Evolutionary conservation across 805 yeast genomes (phyloP).

Genomic region (Lachancea mirantina): DNA sequence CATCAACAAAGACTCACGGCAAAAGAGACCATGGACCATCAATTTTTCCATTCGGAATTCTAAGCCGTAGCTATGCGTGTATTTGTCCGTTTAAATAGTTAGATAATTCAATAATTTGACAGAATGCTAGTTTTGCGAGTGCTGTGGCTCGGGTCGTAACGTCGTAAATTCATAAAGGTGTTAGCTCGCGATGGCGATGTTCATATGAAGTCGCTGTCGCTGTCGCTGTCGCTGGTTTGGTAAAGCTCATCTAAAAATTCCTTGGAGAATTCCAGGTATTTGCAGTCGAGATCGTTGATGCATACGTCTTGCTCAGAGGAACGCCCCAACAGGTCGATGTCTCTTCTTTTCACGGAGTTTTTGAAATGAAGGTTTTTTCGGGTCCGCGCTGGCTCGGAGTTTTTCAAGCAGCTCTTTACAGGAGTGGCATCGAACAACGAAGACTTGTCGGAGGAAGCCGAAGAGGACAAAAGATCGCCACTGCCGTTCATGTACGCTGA

Average conservation of each 20-base stretch:
- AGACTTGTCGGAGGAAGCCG: constrained; percentile 21
- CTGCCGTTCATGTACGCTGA: constrained; percentile 5
- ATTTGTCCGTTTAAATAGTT: no score
- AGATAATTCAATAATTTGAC: no score
- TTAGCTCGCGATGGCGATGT: no score
- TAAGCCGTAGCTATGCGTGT: no score
- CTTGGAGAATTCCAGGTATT: constrained; percentile 2
- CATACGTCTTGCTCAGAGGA: constrained; percentile 16
- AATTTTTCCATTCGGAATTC: constrained; percentile 43
- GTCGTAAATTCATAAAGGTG: constrained; percentile 1
- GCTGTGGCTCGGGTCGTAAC: no score
- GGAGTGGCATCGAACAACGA: constrained; percentile 21
- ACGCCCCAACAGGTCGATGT: constrained; percentile 19
- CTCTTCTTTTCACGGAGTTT: constrained; percentile 22
- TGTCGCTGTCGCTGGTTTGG: constrained; percentile 1
- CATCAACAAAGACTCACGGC: constrained; percentile 87
- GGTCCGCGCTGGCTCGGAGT: not conserved
- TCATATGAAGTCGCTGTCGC: constrained; percentile 1
- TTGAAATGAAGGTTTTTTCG: constrained; percentile 15
- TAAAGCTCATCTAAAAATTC: constrained; percentile 2
- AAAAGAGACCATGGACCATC: constrained; percentile 76
- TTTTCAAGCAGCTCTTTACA: constrained; percentile 4
- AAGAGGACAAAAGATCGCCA: constrained; percentile 14
- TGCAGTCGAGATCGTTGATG: constrained; percentile 18
- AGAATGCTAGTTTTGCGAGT: no score